These are phyloP conservation scores for Petunia hybrid DNA, from an alignment of 305 asterid genomes.

Conservation along the genomic window DNA sequence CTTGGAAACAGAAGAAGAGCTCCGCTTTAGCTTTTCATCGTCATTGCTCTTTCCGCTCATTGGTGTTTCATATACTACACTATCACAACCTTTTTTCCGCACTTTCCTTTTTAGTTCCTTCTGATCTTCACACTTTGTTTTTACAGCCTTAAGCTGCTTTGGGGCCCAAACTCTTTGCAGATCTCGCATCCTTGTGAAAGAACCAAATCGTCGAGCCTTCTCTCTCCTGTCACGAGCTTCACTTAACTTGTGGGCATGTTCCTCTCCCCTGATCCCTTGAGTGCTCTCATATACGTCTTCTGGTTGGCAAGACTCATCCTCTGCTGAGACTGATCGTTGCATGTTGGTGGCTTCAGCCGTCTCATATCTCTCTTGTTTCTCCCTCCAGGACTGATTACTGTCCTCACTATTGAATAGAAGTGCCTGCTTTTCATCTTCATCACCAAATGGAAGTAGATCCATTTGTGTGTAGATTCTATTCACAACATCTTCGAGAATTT, in stretches of 20 bases:
- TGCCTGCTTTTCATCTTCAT: constrained; percentile 72
- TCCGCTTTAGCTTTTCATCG: constrained; percentile 37
- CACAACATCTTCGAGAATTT: constrained; percentile 66
- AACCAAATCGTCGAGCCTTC: constrained; percentile 61
- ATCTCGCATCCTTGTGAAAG: constrained; percentile 68
- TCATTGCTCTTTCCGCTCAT: constrained; percentile 54
- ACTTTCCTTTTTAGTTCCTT: constrained; percentile 64
- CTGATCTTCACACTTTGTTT: constrained; percentile 53
- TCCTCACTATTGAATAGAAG: constrained; percentile 86
- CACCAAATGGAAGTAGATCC: constrained; percentile 94
- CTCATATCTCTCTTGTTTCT: constrained; percentile 57
- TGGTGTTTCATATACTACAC: constrained; percentile 87
- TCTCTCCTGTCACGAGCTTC: constrained; percentile 89
- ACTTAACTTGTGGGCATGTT: constrained; percentile 58
- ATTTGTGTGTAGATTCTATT: constrained; percentile 61
- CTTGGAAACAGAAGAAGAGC: constrained; percentile 63
- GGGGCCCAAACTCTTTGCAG: constrained; percentile 96
- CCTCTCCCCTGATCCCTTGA: constrained; percentile 47
- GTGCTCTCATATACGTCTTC: constrained; percentile 42
- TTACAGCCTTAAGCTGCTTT: constrained; percentile 62
- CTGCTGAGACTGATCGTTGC: constrained; percentile 58
- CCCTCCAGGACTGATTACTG: constrained; percentile 90
- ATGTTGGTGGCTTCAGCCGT: constrained; percentile 54
- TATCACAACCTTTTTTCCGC: constrained; percentile 43
- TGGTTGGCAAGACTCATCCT: constrained; percentile 57